Percentiles rank a stretch among this genome's conserved stretches.
phyloP scores from a whole-genome alignment of 495 filamentous ascomycete genomes.

The Aspergillus asperescens region DNA sequence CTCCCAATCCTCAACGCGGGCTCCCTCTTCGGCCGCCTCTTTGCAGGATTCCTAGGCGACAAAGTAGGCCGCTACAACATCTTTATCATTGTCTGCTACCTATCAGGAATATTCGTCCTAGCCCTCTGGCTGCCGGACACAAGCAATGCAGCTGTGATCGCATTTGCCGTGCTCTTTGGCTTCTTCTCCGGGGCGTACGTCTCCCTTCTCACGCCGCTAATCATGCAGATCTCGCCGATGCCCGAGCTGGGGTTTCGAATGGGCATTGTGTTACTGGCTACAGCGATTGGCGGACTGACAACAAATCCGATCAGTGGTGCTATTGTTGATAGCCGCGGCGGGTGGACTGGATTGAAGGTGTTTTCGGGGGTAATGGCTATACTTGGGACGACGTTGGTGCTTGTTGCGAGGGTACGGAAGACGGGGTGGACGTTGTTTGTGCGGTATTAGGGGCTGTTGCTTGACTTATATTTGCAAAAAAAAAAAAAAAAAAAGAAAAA shows the following conservation, averaged over 20 bases:
- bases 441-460: too few relatives aligned
- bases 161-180: slow-evolving; percentile 29
- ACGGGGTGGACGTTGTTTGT: not conserved
- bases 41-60: slow-evolving; percentile 27
- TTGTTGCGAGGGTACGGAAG: not conserved
- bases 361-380: slow-evolving; percentile 27
- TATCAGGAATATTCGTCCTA: slow-evolving; percentile 25
- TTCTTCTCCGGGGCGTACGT: slow-evolving; percentile 33
- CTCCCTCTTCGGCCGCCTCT: slow-evolving; percentile 28
- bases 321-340: slow-evolving; percentile 17
- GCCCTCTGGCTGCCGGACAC: slow-evolving; percentile 31
- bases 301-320: slow-evolving; percentile 62
- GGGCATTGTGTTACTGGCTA: slow-evolving; percentile 20
- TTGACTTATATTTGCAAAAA: too few relatives aligned
- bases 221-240: slow-evolving; percentile 25
- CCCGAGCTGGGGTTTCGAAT: slow-evolving; percentile 25
- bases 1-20: slow-evolving; percentile 30
- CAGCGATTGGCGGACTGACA: slow-evolving; percentile 39
- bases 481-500: too few relatives aligned
- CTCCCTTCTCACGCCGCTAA: slow-evolving; percentile 23
- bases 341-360: slow-evolving; percentile 20
- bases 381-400: not conserved
- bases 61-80: slow-evolving; percentile 34
- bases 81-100: slow-evolving; percentile 17
- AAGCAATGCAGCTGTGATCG: slow-evolving; percentile 21